A percentile compares a stretch with the other conserved stretches of the same genome.
phyloP scores from a whole-genome alignment of 495 filamentous ascomycete genomes.

The Thozetella sp. region DNA sequence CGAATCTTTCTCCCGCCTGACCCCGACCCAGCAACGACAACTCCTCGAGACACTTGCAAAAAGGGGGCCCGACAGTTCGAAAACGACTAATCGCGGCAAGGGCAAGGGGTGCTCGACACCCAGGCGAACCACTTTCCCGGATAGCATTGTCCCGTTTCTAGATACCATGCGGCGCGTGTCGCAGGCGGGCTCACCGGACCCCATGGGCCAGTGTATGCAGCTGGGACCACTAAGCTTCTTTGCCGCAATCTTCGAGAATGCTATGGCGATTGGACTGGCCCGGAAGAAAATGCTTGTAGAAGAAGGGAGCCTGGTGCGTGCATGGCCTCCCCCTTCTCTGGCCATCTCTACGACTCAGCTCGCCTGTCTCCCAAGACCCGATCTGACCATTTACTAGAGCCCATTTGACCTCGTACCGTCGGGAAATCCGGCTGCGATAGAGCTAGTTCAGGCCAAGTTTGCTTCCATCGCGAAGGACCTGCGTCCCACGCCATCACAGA shows the following conservation, averaged over 20 bases:
- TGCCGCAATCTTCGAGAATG: slow-evolving; percentile 5
- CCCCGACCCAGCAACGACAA: background rate
- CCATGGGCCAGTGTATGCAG: background rate
- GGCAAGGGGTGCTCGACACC: no score
- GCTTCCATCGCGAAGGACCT: slow-evolving; percentile 4
- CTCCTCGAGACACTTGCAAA: background rate
- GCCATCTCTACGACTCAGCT: background rate
- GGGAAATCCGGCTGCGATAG: background rate
- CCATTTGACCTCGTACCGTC: background rate
- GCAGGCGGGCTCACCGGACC: background rate
- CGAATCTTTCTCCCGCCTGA: background rate
- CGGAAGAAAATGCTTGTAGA: background rate
- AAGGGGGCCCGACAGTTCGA: background rate
- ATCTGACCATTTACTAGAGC: background rate
- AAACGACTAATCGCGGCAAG: no score
- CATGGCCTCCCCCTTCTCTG: no score
- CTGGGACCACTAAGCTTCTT: background rate
- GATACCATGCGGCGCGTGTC: background rate
- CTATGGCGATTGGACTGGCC: background rate
- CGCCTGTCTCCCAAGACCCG: background rate
- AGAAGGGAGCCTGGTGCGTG: background rate
- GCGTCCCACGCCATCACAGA: slow-evolving; percentile 1
- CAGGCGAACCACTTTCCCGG: no score
- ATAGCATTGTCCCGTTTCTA: background rate
- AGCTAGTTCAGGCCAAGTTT: background rate